These are phyloP conservation scores for Anisogramma anomala DNA, from an alignment of 2,329 filamentous ascomycete species.

Conservation along the genomic window DNA sequence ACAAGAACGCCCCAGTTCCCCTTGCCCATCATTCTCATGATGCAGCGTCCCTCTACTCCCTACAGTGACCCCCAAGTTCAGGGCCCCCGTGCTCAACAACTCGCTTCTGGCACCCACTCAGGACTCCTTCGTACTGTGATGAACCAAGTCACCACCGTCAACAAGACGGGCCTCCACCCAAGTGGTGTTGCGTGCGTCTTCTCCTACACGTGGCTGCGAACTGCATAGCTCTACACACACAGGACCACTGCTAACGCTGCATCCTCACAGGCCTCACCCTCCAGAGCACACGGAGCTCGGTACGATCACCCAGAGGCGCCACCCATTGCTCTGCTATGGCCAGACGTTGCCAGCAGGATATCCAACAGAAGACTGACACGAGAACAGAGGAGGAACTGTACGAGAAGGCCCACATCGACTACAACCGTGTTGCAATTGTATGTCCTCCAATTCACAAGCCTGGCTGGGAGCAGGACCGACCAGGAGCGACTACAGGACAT, in stretches of 20 bases:
- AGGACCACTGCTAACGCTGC: neutral
- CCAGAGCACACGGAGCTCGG: conserved; percentile 86
- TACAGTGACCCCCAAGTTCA: conserved; percentile 33
- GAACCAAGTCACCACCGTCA: conserved; percentile 46
- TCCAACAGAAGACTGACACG: neutral
- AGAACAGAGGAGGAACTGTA: conserved; percentile 76
- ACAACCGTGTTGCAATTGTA: conserved; percentile 95
- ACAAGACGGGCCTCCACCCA: conserved; percentile 88
- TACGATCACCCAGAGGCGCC: conserved; percentile 22
- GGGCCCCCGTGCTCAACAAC: conserved; percentile 31
- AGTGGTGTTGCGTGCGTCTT: conserved; percentile 72
- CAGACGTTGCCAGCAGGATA: neutral
- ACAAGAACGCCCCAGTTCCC: conserved; percentile 24
- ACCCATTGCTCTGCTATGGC: neutral
- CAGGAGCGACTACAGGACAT: neutral
- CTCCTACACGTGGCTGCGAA: too few relatives aligned
- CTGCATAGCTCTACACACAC: too few relatives aligned
- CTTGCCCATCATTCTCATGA: neutral
- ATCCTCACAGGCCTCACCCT: conserved; percentile 52
- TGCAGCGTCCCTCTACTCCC: conserved; percentile 25
- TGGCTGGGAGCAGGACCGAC: too few relatives aligned
- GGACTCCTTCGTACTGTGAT: conserved; percentile 30
- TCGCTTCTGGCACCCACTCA: conserved; percentile 22
- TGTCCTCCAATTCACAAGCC: too few relatives aligned
- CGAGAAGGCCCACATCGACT: conserved; percentile 97